Evolutionary conservation across 192 early-diverging fungal genomes (phyloP).

Genomic region (Glomus cerebriforme): DNA sequence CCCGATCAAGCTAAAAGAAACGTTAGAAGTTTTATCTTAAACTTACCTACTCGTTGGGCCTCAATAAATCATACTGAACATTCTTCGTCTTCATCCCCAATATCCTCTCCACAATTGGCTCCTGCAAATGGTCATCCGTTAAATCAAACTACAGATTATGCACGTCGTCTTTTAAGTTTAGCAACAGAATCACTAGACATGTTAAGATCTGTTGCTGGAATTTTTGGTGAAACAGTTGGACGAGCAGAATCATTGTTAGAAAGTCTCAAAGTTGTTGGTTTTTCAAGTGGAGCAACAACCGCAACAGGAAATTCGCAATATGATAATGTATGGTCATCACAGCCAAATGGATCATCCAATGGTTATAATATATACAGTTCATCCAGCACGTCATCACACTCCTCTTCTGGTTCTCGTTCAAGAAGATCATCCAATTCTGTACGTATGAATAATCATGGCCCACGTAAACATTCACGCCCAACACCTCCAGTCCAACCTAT

Average conservation of each 20-base stretch:
- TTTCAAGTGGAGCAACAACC: conserved; percentile 9
- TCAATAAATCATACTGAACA: conserved; percentile 46
- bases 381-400: neutral
- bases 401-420: neutral
- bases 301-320: neutral
- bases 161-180: conserved; percentile 64
- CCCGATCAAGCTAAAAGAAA: conserved; percentile 77
- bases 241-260: conserved; percentile 69
- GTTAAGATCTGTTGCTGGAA: conserved; percentile 61
- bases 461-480: neutral
- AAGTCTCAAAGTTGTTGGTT: conserved; percentile 43
- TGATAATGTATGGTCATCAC: neutral
- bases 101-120: conserved; percentile 43
- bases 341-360: neutral
- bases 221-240: conserved; percentile 70
- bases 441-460: neutral
- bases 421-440: conserved; percentile 2
- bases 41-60: conserved; percentile 79
- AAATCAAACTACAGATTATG: conserved; percentile 52
- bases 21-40: conserved; percentile 79
- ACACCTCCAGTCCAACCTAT: neutral
- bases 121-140: conserved; percentile 37
- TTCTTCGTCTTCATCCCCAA: conserved; percentile 45
- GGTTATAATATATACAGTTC: conserved; percentile 2
- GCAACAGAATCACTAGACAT: conserved; percentile 71